Evolutionary conservation across 345 rosid genomes (phyloP).

Genomic region (Nasturtium officinale): DNA sequence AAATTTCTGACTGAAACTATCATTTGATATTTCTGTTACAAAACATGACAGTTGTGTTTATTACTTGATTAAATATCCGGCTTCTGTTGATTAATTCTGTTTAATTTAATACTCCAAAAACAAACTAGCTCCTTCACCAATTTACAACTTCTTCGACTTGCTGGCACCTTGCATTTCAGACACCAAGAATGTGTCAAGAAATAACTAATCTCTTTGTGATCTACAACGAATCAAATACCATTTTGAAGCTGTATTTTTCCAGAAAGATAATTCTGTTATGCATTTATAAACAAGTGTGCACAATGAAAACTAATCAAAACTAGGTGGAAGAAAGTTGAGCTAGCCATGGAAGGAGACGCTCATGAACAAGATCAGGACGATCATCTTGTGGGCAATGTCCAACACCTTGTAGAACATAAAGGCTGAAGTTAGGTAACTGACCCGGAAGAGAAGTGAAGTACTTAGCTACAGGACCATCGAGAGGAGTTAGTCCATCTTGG

Average conservation of each 20-base stretch:
- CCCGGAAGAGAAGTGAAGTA: constrained; percentile 72
- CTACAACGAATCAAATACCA: background rate
- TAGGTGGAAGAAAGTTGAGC: constrained; percentile 47
- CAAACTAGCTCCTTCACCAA: background rate
- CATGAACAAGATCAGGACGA: constrained; percentile 72
- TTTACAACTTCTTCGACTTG: background rate
- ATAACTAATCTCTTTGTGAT: background rate
- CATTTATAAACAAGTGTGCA: constrained; percentile 32
- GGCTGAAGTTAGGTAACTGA: constrained; percentile 58
- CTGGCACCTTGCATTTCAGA: background rate
- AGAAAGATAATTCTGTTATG: background rate
- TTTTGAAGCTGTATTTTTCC: background rate
- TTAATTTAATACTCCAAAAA: background rate
- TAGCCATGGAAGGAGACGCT: constrained; percentile 80
- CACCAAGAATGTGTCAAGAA: background rate
- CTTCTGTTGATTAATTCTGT: background rate
- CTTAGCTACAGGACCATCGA: constrained; percentile 84
- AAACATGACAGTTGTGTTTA: background rate
- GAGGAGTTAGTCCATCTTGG: constrained; percentile 81
- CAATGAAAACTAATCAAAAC: background rate
- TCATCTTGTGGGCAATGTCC: constrained; percentile 96
- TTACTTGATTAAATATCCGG: background rate
- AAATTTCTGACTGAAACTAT: too few species aligned
- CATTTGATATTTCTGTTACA: background rate
- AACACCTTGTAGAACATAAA: constrained; percentile 67